A percentile compares a stretch with the other conserved stretches of the same genome.
phyloP scores from a whole-genome alignment of 371 early-diverging fungal genomes.

The Vairimorpha necatrix region DNA sequence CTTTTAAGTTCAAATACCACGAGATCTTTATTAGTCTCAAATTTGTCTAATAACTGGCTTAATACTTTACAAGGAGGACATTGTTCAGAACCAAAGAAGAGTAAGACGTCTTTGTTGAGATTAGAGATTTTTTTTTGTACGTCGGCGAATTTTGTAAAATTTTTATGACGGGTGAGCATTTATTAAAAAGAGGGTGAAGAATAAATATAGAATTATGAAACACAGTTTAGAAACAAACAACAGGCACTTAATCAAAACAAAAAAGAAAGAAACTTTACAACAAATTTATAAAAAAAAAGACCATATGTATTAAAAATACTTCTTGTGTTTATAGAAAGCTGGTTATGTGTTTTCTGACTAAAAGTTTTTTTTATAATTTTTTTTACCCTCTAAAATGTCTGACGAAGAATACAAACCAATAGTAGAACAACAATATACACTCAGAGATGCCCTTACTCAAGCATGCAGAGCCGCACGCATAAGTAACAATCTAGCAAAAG shows the following conservation, averaged over 20 bases:
- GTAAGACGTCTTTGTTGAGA: neutral
- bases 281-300: no score
- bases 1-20: neutral
- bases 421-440: slow-evolving; percentile 41
- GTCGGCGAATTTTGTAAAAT: neutral
- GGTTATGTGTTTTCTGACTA: neutral
- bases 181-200: neutral
- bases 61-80: slow-evolving; percentile 5
- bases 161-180: neutral
- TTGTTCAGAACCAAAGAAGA: neutral
- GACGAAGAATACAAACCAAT: slow-evolving; percentile 43
- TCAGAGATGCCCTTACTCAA: slow-evolving; percentile 44
- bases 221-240: no score
- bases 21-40: neutral
- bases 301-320: no score
- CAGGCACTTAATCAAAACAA: no score
- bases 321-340: neutral
- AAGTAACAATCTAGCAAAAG: slow-evolving; percentile 39
- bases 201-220: neutral
- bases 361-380: neutral
- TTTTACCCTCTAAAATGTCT: slow-evolving; percentile 1
- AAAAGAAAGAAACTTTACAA: no score
- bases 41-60: neutral
- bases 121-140: neutral
- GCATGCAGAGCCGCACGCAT: slow-evolving; percentile 40